Evolutionary conservation across 2,329 filamentous ascomycete genomes (phyloP).

Genomic region (Shiraia sp.): DNA sequence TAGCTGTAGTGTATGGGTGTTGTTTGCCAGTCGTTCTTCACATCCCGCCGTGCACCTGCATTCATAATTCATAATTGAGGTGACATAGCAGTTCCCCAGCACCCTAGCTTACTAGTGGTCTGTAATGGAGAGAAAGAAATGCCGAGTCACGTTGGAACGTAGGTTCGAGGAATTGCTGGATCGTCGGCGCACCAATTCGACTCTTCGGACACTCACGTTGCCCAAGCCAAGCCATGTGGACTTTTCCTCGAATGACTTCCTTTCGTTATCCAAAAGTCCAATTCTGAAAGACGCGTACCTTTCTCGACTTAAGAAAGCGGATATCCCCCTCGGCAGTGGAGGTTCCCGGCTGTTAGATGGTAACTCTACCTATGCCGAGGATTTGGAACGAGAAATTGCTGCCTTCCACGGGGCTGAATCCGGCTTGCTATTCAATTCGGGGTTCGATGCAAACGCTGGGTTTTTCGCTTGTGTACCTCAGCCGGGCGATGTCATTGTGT

Average conservation of each 20-base stretch:
- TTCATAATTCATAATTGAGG: too few relatives aligned
- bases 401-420: slow-evolving; percentile 61
- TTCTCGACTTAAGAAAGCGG: slow-evolving; percentile 45
- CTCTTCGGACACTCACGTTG: slow-evolving; percentile 36
- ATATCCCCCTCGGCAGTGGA: slow-evolving; percentile 56
- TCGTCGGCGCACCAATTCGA: slow-evolving; percentile 43
- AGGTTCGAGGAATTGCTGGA: slow-evolving; percentile 39
- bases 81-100: not conserved
- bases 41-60: too few relatives aligned
- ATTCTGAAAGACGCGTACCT: slow-evolving; percentile 55
- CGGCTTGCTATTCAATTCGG: slow-evolving; percentile 64
- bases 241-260: slow-evolving; percentile 69
- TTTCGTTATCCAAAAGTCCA: slow-evolving; percentile 58
- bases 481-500: slow-evolving; percentile 59
- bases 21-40: too few relatives aligned
- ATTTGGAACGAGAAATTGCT: slow-evolving; percentile 63
- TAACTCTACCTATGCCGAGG: slow-evolving; percentile 63
- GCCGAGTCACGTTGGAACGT: slow-evolving; percentile 21
- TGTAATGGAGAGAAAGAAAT: slow-evolving; percentile 12
- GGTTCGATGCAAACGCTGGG: slow-evolving; percentile 55
- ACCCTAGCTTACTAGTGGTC: not conserved
- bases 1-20: too few relatives aligned
- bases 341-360: slow-evolving; percentile 69
- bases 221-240: slow-evolving; percentile 50
- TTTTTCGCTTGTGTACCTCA: slow-evolving; percentile 55